A percentile compares a stretch with the other conserved stretches of the same genome.
phyloP scores from a whole-genome alignment of 2,329 filamentous ascomycete species.

The Talaromyces sp. region DNA sequence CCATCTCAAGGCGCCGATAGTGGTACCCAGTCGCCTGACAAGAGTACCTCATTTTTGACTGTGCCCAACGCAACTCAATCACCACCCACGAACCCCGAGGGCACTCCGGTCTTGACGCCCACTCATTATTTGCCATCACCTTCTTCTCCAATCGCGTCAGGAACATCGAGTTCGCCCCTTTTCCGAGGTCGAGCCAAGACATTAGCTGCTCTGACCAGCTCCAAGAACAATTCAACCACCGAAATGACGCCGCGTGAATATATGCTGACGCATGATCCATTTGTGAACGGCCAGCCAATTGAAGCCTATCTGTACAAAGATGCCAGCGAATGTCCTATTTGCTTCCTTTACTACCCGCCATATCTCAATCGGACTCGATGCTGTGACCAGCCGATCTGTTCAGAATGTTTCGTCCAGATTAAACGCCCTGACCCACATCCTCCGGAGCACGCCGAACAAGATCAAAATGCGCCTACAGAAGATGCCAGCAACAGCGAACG shows the following conservation, averaged over 20 bases:
- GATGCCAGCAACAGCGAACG: background rate
- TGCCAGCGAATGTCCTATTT: slow-evolving; percentile 86
- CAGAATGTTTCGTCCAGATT: slow-evolving; percentile 98
- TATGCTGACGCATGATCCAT: slow-evolving; percentile 73
- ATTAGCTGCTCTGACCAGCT: slow-evolving; percentile 71
- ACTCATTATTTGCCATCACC: slow-evolving; percentile 56
- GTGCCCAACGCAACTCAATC: slow-evolving; percentile 75
- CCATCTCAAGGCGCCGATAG: slow-evolving; percentile 41
- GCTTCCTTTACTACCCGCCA: slow-evolving; percentile 91
- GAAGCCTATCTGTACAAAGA: slow-evolving; percentile 94
- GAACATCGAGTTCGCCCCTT: slow-evolving; percentile 48
- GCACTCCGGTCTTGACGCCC: background rate
- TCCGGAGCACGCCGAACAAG: slow-evolving; percentile 63
- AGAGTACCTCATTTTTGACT: slow-evolving; percentile 65
- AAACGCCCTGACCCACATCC: slow-evolving; percentile 89
- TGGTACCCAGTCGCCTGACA: slow-evolving; percentile 47
- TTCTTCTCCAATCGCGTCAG: slow-evolving; percentile 48
- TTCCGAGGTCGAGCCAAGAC: slow-evolving; percentile 86
- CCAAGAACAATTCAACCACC: slow-evolving; percentile 64
- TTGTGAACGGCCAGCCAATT: slow-evolving; percentile 87
- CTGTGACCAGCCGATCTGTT: slow-evolving; percentile 94
- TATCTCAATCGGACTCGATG: slow-evolving; percentile 92
- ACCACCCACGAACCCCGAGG: slow-evolving; percentile 52
- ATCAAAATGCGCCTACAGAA: slow-evolving; percentile 30
- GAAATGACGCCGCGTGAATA: slow-evolving; percentile 74